Base-by-base conservation (phyloP, 345 rosid genomes). In the Excoecaria cochinchinensis region DNA sequence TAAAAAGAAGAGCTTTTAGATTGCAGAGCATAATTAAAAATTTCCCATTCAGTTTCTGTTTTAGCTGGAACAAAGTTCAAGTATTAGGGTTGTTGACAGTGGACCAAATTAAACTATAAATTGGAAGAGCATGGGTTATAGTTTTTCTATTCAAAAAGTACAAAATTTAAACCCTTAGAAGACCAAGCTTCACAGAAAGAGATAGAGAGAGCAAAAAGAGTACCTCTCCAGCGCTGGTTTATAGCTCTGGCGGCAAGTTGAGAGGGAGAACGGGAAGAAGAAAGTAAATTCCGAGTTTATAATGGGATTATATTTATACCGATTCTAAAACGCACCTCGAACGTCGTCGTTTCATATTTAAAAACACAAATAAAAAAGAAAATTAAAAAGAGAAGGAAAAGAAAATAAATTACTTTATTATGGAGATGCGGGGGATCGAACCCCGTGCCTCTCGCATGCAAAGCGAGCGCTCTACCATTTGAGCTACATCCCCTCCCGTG, bases 381-480 rank as follows among this genome's bases (percentile, higher is more conserved):
- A 51, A 51, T 5, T 51, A 10, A 51, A 17, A 12, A 3, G 12
- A 51, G 1, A 51, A 8, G 3, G 13, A 14, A 2, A 53, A 15
- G 3, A 53, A 53, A 15, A 15, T 53, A 7, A n/a, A 53, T n/a
- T n/a, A n/a, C 31, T 31, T 31, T 31, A 31, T 1, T 31, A 0
- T 80, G 83, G 83, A 80, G 80, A 76, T 80, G 83, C 80, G 77
- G 83, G 83, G 83, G 68, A 80, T 80, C 77, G 83, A 80, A 80
- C 83, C 83, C 80, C 76, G 77, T 80, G 67, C 83, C 83, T 80
- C 83, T 77, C 78, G 83, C 83, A 80, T 83, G 83, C 83, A 83
- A 83, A 83, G 81, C 86, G 81, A 80, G 86, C 86, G 86, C 83
- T 80, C 86, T 80, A 80, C 86, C 83, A 67, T 83, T 74, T 80